Evolutionary conservation across 1,284 basidiomycete species (phyloP).

Genomic region (Cryptococcus sp.): DNA sequence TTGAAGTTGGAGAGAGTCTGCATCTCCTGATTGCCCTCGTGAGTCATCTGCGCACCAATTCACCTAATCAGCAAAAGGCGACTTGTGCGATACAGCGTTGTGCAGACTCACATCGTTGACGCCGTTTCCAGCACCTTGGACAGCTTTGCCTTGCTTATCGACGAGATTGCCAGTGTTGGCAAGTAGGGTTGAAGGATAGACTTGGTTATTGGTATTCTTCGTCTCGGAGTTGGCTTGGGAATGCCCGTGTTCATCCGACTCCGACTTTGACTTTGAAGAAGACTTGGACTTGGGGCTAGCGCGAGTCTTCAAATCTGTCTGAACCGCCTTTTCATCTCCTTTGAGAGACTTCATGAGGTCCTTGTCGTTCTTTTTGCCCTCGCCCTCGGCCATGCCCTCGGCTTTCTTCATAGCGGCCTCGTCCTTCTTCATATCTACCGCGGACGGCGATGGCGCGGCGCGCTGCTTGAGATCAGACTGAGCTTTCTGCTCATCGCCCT

Average conservation of each 20-base stretch:
- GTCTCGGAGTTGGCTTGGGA: constrained; percentile 10
- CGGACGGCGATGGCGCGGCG: too few species aligned
- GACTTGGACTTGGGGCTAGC: too few species aligned
- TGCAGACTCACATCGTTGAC: constrained; percentile 8
- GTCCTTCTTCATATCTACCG: too few species aligned
- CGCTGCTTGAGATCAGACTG: too few species aligned
- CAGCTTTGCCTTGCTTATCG: constrained; percentile 12
- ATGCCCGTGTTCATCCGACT: constrained; percentile 5
- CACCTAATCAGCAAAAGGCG: not conserved
- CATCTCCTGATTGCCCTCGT: constrained; percentile 8
- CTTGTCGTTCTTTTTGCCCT: not conserved
- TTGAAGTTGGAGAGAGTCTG: constrained; percentile 5
- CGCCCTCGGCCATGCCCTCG: not conserved
- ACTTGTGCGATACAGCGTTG: not conserved
- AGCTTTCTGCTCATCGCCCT: too few species aligned
- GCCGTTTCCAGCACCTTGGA: constrained; percentile 8
- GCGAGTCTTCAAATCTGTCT: too few species aligned
- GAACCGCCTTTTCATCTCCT: too few species aligned
- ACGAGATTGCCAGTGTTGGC: constrained; percentile 4
- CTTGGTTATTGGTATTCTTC: constrained; percentile 6
- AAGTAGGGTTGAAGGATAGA: constrained; percentile 7
- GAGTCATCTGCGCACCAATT: constrained; percentile 3
- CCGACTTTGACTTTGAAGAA: too few species aligned
- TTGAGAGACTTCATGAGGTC: not conserved
- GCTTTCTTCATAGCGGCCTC: not conserved